Conservation (phyloP, 139 green algal genomes). For the Coccomyxa sp. region DNA sequence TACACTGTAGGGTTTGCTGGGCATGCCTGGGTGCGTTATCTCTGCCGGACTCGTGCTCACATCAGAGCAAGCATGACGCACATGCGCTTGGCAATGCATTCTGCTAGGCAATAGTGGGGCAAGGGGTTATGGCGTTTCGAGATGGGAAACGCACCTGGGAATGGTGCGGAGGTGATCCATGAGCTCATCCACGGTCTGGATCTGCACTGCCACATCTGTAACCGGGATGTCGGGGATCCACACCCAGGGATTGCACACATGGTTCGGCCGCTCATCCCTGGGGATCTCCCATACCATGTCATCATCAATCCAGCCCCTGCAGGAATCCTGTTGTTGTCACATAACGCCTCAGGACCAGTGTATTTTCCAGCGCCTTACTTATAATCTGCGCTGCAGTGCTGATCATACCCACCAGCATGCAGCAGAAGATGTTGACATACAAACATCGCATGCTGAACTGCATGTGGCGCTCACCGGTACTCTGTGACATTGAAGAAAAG, state of each 20-base stretch:
- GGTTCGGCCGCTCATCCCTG: background rate
- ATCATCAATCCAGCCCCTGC: background rate
- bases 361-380: background rate
- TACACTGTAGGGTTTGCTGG: too few species aligned
- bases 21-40: too few species aligned
- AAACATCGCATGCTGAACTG: background rate
- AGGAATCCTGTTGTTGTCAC: background rate
- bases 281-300: background rate
- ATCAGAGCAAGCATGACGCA: too few species aligned
- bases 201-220: background rate
- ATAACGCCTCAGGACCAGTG: background rate
- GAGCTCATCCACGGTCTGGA: background rate
- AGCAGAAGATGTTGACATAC: background rate
- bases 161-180: background rate
- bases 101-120: too few species aligned
- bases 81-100: too few species aligned
- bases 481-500: conserved; percentile 5
- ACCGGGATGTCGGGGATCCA: background rate
- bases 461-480: background rate
- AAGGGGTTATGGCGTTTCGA: too few species aligned
- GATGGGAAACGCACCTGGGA: too few species aligned
- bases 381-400: background rate
- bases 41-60: too few species aligned
- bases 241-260: background rate
- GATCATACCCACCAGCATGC: background rate